A percentile compares a stretch with the other conserved stretches of the same genome.
Conservation (phyloP, 495 filamentous ascomycete genomes). For the Penicillium bovifimosum region DNA sequence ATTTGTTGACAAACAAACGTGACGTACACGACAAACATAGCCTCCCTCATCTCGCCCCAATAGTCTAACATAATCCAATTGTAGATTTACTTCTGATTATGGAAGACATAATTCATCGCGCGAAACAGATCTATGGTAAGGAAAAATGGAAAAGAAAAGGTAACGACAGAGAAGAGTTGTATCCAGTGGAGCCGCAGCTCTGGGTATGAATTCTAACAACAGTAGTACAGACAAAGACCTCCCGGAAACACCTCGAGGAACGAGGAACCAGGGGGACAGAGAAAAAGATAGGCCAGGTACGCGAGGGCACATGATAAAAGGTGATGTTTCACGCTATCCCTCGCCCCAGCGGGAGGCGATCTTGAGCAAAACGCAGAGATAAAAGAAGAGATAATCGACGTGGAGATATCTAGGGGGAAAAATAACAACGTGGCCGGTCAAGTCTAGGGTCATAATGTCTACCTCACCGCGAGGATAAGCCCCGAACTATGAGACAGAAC, state of each 20-base stretch:
- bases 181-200: not conserved
- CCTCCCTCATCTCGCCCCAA: not conserved
- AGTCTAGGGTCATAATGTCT: constrained; percentile 9
- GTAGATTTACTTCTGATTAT: constrained; percentile 2
- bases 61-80: not conserved
- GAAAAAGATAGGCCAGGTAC: not conserved
- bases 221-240: constrained; percentile 2
- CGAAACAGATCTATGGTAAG: not conserved
- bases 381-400: not conserved
- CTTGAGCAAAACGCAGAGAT: not conserved
- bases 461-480: not conserved
- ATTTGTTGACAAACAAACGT: no score
- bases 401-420: not conserved
- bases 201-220: constrained; percentile 14
- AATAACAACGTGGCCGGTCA: not conserved
- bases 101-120: constrained; percentile 7
- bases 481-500: not conserved
- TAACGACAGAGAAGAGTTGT: constrained; percentile 3
- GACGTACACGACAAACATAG: no score
- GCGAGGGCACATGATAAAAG: not conserved
- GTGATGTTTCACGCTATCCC: not conserved
- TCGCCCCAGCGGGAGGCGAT: not conserved
- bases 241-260: not conserved
- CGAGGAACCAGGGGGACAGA: not conserved
- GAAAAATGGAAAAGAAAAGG: not conserved